These are phyloP conservation scores for Corymbia maculata DNA, from an alignment of 345 rosid species.

Conservation along the genomic window DNA sequence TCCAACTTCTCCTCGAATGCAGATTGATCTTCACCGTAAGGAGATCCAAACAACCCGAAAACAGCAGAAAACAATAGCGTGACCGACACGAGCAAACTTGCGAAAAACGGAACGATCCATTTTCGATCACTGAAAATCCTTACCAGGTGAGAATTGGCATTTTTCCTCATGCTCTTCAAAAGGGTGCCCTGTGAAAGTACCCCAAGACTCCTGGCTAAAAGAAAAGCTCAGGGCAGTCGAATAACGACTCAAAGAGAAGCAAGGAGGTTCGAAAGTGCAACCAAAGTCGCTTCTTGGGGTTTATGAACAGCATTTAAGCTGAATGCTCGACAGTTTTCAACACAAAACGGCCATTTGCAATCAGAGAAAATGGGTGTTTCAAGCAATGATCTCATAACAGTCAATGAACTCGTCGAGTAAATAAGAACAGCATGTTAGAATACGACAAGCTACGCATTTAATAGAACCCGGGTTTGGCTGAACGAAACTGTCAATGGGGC, in stretches of 20 bases:
- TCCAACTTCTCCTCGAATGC: constrained; percentile 27
- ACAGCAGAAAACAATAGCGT: constrained; percentile 36
- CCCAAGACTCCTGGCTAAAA: constrained; percentile 3
- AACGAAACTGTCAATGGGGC: neutral
- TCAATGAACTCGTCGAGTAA: neutral
- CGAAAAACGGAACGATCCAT: constrained; percentile 68
- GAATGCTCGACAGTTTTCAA: neutral
- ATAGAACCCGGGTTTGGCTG: neutral
- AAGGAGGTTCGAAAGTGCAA: constrained; percentile 8
- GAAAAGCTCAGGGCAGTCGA: neutral
- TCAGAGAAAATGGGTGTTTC: neutral
- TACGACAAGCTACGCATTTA: neutral
- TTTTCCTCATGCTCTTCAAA: constrained; percentile 38
- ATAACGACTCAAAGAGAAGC: constrained; percentile 7
- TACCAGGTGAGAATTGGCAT: constrained; percentile 41
- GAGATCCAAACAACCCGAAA: constrained; percentile 24
- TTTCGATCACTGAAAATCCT: constrained; percentile 57
- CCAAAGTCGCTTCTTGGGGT: constrained; percentile 14
- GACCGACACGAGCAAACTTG: constrained; percentile 52
- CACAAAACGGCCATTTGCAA: neutral
- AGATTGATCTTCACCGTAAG: constrained; percentile 35
- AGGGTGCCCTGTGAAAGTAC: neutral
- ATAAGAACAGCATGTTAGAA: neutral
- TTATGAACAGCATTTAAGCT: constrained; percentile 9
- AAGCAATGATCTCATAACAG: neutral